A percentile compares a stretch with the other conserved stretches of the same genome.
These are phyloP conservation scores for Onygenales sp. DNA, from an alignment of 2,329 filamentous ascomycete species.

Conservation along the genomic window DNA sequence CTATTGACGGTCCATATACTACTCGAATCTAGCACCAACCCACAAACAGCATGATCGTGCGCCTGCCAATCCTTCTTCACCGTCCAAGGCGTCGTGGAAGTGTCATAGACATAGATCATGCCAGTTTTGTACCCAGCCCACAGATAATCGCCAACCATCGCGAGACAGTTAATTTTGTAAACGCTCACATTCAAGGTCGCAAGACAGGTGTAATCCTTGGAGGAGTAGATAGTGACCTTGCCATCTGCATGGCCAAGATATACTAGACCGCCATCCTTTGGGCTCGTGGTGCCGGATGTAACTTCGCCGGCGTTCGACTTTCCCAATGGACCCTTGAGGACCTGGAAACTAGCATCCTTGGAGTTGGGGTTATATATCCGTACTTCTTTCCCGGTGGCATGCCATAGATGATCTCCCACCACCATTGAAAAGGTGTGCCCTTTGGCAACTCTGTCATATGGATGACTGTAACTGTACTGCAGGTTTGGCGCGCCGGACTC, in stretches of 20 bases:
- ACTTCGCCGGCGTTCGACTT: conserved; percentile 74
- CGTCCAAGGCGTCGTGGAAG: conserved; percentile 69
- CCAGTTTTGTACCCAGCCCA: conserved; percentile 96
- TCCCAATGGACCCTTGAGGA: conserved; percentile 60
- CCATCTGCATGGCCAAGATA: conserved; percentile 91
- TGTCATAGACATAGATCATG: conserved; percentile 88
- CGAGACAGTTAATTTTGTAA: conserved; percentile 87
- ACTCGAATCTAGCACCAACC: conserved; percentile 66
- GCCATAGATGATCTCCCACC: conserved; percentile 76
- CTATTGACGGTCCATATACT: conserved; percentile 79
- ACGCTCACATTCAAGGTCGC: conserved; percentile 75
- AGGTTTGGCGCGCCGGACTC: conserved; percentile 64
- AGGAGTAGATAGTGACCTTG: conserved; percentile 88
- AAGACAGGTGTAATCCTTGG: conserved; percentile 65
- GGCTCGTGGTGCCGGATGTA: conserved; percentile 69
- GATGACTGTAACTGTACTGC: conserved; percentile 59
- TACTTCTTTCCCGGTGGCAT: conserved; percentile 78
- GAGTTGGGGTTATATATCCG: conserved; percentile 69
- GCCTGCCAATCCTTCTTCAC: conserved; percentile 93
- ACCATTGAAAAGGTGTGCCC: conserved; percentile 84
- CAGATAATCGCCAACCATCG: conserved; percentile 68
- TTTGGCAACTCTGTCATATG: conserved; percentile 60
- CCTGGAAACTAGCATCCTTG: conserved; percentile 64
- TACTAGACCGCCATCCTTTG: conserved; percentile 64
- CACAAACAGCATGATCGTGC: conserved; percentile 72